Percentiles rank a stretch among this genome's conserved stretches.
These are phyloP conservation scores for Fusarium austroafricanum DNA, from an alignment of 2,329 filamentous ascomycete genomes.

Conservation along the genomic window DNA sequence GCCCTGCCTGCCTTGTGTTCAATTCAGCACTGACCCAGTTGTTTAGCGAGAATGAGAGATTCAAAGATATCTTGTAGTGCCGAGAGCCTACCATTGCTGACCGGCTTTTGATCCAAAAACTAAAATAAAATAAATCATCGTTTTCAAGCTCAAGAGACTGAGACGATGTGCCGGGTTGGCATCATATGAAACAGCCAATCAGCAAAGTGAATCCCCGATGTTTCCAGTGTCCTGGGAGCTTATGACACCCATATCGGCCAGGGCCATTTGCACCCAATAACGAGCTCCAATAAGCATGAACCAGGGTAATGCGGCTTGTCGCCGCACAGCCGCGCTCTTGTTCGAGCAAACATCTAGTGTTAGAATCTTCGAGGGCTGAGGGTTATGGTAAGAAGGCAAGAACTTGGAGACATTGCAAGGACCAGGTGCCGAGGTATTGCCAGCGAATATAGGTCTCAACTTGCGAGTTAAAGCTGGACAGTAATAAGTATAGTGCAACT, in stretches of 20 bases:
- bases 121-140: no score
- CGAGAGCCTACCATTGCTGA: neutral
- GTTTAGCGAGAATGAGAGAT: slow-evolving; percentile 1
- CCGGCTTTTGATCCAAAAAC: slow-evolving; percentile 1
- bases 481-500: slow-evolving; percentile 1
- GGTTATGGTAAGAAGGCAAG: neutral
- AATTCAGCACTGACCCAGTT: slow-evolving; percentile 13
- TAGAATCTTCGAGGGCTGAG: neutral
- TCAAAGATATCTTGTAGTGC: neutral
- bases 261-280: slow-evolving; percentile 29
- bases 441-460: slow-evolving; percentile 25
- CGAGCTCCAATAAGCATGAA: slow-evolving; percentile 4
- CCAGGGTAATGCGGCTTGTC: slow-evolving; percentile 13
- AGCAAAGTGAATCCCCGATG: slow-evolving; percentile 34
- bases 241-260: slow-evolving; percentile 6
- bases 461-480: slow-evolving; percentile 7
- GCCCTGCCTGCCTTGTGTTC: slow-evolving; percentile 9
- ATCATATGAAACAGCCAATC: slow-evolving; percentile 36
- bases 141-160: slow-evolving; percentile 20
- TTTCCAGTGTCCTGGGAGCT: slow-evolving; percentile 38
- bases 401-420: slow-evolving; percentile 9
- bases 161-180: slow-evolving; percentile 21
- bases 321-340: slow-evolving; percentile 2
- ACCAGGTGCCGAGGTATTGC: slow-evolving; percentile 4
- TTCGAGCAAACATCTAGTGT: slow-evolving; percentile 15